phyloP scores from a whole-genome alignment of 2,329 filamentous ascomycete genomes.

The Helicocarpus griseus region DNA sequence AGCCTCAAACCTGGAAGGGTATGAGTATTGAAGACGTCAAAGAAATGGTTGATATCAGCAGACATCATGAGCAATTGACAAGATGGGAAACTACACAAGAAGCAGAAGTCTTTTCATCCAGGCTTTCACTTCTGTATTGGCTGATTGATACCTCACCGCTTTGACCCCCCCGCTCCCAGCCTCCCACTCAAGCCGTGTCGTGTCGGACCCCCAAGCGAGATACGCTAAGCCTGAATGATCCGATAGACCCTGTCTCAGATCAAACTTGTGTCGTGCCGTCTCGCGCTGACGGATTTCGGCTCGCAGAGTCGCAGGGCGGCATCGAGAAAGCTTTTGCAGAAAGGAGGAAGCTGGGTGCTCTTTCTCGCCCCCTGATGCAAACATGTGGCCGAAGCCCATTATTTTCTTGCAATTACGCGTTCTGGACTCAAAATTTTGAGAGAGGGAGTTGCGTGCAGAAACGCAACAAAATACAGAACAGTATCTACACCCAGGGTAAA shows the following conservation, averaged over 20 bases:
- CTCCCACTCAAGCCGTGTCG: background rate
- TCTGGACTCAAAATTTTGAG: no score
- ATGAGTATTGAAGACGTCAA: no score
- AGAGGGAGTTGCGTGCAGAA: no score
- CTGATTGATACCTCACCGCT: background rate
- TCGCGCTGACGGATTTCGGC: background rate
- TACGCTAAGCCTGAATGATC: background rate
- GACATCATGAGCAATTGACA: no score
- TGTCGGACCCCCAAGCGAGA: constrained; percentile 1
- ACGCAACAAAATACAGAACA: no score
- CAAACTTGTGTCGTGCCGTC: background rate
- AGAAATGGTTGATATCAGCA: background rate
- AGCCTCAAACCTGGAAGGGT: no score
- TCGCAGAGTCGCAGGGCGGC: background rate
- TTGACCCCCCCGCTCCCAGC: background rate
- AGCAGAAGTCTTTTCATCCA: background rate
- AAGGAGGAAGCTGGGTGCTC: background rate
- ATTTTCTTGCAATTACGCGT: no score
- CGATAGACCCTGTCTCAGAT: constrained; percentile 3
- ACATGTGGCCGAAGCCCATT: no score
- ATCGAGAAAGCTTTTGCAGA: background rate
- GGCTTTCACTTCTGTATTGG: background rate
- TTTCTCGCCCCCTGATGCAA: no score
- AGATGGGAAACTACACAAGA: no score
- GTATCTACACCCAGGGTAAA: no score